These are phyloP conservation scores for Epichloe sylvatica DNA, from an alignment of 2,329 filamentous ascomycete species.

Conservation along the genomic window DNA sequence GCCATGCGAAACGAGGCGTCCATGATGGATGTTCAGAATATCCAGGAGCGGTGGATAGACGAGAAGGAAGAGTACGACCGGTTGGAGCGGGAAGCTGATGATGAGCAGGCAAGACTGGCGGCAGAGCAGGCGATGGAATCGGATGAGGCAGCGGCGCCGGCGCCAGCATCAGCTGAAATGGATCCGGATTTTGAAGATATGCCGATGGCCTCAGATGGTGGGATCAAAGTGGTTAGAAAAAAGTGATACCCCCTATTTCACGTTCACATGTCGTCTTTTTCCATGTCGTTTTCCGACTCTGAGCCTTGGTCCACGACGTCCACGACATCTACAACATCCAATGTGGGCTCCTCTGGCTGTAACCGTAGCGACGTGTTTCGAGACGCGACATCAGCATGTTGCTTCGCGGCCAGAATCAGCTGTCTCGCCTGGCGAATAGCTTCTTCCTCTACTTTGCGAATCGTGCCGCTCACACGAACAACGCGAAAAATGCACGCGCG, in stretches of 20 bases:
- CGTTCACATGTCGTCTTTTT: conserved; percentile 28
- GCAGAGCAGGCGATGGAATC: conserved; percentile 25
- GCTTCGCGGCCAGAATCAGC: conserved; percentile 54
- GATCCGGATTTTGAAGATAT: conserved; percentile 39
- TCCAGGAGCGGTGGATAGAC: conserved; percentile 94
- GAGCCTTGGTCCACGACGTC: conserved; percentile 30
- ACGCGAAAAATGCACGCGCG: conserved; percentile 68
- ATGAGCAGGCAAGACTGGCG: conserved; percentile 51
- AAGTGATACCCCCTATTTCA: conserved; percentile 28
- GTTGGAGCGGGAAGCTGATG: conserved; percentile 58
- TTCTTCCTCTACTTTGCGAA: conserved; percentile 82
- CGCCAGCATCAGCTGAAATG: conserved; percentile 12
- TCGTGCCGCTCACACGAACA: conserved; percentile 79
- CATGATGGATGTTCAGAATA: conserved; percentile 69
- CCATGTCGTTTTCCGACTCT: conserved; percentile 27
- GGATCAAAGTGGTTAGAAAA: conserved; percentile 60
- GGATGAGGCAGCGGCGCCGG: conserved; percentile 14
- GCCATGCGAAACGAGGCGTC: conserved; percentile 69
- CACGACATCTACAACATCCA: conserved; percentile 26
- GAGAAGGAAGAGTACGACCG: conserved; percentile 77
- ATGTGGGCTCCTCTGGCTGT: conserved; percentile 20
- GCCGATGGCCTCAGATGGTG: conserved; percentile 41
- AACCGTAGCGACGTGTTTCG: conserved; percentile 10
- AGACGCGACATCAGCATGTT: conserved; percentile 13
- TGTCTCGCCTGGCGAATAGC: conserved; percentile 64